These are phyloP conservation scores for Myxozyma vanderwaltii DNA, from an alignment of 805 yeast species.

Conservation along the genomic window DNA sequence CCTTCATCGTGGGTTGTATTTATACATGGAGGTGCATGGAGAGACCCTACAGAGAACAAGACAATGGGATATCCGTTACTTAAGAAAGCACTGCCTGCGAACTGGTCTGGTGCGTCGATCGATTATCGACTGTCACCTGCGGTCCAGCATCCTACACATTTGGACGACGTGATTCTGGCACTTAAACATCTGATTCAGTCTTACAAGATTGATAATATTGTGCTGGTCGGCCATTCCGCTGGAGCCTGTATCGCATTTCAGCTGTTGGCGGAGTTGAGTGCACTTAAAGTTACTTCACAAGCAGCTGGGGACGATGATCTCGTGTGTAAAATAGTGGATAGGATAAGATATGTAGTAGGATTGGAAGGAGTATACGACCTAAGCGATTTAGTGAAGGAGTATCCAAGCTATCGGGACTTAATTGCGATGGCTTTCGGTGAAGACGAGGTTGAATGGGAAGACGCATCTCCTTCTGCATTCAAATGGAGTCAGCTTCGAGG, in stretches of 20 bases:
- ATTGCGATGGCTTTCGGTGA: conserved; percentile 57
- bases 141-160: conserved; percentile 58
- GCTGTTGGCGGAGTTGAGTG: conserved; percentile 35
- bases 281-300: not conserved
- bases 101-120: conserved; percentile 35
- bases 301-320: not conserved
- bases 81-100: conserved; percentile 2
- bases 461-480: conserved; percentile 16
- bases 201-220: conserved; percentile 29
- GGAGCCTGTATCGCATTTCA: conserved; percentile 68
- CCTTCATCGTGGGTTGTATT: conserved; percentile 46
- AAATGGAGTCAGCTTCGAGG: conserved; percentile 5
- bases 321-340: not conserved
- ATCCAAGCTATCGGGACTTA: conserved; percentile 58
- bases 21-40: conserved; percentile 86
- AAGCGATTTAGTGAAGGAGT: conserved; percentile 53
- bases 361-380: conserved; percentile 71
- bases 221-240: conserved; percentile 68
- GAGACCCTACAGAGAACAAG: conserved; percentile 61
- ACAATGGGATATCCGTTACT: conserved; percentile 52
- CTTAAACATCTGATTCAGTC: conserved; percentile 38
- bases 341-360: conserved; percentile 39
- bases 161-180: conserved; percentile 55
- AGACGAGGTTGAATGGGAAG: conserved; percentile 32
- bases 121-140: conserved; percentile 38